Conservation (phyloP, 2,329 filamentous ascomycete species). For the Pseudocercospora pini-densiflorae region DNA sequence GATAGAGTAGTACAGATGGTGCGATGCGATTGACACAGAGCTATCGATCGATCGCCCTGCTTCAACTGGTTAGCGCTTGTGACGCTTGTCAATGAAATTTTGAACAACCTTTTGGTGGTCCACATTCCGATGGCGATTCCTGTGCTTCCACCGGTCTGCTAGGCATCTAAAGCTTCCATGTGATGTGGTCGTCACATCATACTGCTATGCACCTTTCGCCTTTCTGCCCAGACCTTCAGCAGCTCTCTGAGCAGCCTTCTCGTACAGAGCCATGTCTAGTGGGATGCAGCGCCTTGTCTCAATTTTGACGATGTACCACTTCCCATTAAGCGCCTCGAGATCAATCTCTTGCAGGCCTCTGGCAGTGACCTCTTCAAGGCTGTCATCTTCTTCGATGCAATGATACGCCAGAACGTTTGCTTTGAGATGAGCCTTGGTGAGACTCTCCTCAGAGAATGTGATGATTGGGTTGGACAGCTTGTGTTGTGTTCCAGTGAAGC, state of each 20-base stretch:
- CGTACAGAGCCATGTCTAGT: not conserved
- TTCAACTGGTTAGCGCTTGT: too few relatives aligned
- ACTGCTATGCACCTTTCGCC: not conserved
- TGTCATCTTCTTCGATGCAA: not conserved
- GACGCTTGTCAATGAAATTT: too few relatives aligned
- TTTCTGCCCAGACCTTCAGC: not conserved
- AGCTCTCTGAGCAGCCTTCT: constrained; percentile 1
- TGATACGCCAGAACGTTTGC: constrained; percentile 1
- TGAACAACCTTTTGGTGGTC: too few relatives aligned
- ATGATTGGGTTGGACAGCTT: not conserved
- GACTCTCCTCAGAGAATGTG: not conserved
- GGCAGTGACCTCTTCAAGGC: not conserved
- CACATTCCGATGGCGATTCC: not conserved
- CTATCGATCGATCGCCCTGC: too few relatives aligned
- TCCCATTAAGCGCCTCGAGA: not conserved
- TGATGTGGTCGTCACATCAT: too few relatives aligned
- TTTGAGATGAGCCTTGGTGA: not conserved
- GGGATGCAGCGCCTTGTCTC: not conserved
- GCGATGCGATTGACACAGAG: too few relatives aligned
- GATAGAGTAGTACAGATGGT: too few relatives aligned
- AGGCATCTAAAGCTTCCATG: too few relatives aligned
- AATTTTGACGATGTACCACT: not conserved
- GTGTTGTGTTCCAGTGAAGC: constrained; percentile 4
- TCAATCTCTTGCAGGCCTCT: not conserved
- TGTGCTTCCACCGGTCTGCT: too few relatives aligned